Evolutionary conservation across 306 rosid genomes (phyloP), one percentile per base, ranked within the genome.

Genomic region (Fragaria ananassa): DNA sequence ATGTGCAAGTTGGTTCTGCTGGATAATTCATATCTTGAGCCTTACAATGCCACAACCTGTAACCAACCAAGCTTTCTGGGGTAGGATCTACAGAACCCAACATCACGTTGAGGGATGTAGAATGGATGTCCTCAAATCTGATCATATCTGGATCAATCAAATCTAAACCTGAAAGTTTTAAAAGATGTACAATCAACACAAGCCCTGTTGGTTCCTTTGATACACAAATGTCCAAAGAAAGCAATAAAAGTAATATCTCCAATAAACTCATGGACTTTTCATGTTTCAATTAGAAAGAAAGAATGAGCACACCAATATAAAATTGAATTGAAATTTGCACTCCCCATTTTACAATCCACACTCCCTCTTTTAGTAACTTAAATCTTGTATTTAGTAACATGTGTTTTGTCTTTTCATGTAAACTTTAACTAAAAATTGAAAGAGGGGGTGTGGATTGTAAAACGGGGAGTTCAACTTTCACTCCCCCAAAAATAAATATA

Each of bases 1-100:
- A 61, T 35, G 81, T 71, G 77, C 90, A 80, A 39, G 91, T 88
- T 1, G 98, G 96, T 68, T 90, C 87, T 46, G 58, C 74, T 7
- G 88, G 92, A 80, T 88, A 91, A 78, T 82, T 83, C 64, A 41
- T 68, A 47, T 84, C 92, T 66, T 76, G 77, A 58, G 86, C 86
- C 75, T 83, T 89, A 70, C 96, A 82, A 74, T 93, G 89, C 98
- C 98, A 93, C 78, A 93, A 67, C 72, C 74, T 78, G 83, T 85
- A 90, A 80, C 85, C 82, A 75, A 72, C 76, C 61, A 70, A 72
- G 68, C 81, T 76, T 81, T 84, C 93, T 34, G 74, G 75, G 39
- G 66, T 75, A 78, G 81, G 60, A 72, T 86, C 86, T 75, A 82
- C 85, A 23, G 87, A 77, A 70, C 80, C 85, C 87, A 93, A 81